phyloP scores from a whole-genome alignment of 352 stramenopile species.

The Plasmopara halstedii region DNA sequence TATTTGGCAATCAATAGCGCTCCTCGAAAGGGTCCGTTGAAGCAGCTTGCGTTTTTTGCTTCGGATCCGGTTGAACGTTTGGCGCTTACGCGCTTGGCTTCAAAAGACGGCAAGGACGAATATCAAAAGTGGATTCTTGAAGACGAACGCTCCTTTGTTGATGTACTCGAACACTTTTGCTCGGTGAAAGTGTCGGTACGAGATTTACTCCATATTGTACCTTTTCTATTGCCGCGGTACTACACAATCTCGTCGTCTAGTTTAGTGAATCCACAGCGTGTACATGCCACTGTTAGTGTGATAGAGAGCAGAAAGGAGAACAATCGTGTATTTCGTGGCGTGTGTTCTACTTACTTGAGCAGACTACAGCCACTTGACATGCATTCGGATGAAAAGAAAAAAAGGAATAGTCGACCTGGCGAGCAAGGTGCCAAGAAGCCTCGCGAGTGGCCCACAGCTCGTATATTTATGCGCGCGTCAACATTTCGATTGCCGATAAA shows the following conservation, averaged over 20 bases:
- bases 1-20: slow-evolving; percentile 93
- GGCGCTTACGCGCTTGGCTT: slow-evolving; percentile 45
- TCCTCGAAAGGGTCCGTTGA: slow-evolving; percentile 77
- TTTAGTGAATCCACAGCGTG: slow-evolving; percentile 80
- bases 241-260: slow-evolving; percentile 98
- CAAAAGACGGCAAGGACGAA: slow-evolving; percentile 89
- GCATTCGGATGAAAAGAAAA: slow-evolving; percentile 50
- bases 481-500: slow-evolving; percentile 92
- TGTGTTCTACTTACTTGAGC: slow-evolving; percentile 92
- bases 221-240: slow-evolving; percentile 91
- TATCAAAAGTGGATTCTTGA: slow-evolving; percentile 92
- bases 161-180: slow-evolving; percentile 81
- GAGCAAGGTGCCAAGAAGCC: slow-evolving; percentile 65
- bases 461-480: slow-evolving; percentile 92
- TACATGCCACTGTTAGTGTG: slow-evolving; percentile 94
- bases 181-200: slow-evolving; percentile 55
- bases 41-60: slow-evolving; percentile 79
- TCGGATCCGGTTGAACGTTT: slow-evolving; percentile 41
- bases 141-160: slow-evolving; percentile 84
- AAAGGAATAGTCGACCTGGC: slow-evolving; percentile 57
- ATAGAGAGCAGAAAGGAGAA: slow-evolving; percentile 75
- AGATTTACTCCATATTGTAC: slow-evolving; percentile 90
- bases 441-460: slow-evolving; percentile 58
- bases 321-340: slow-evolving; percentile 83
- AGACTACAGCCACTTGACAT: slow-evolving; percentile 36